Evolutionary conservation across 805 yeast genomes (phyloP), one percentile per base, ranked within the genome.

Genomic region (Kuraishia molischiana): DNA sequence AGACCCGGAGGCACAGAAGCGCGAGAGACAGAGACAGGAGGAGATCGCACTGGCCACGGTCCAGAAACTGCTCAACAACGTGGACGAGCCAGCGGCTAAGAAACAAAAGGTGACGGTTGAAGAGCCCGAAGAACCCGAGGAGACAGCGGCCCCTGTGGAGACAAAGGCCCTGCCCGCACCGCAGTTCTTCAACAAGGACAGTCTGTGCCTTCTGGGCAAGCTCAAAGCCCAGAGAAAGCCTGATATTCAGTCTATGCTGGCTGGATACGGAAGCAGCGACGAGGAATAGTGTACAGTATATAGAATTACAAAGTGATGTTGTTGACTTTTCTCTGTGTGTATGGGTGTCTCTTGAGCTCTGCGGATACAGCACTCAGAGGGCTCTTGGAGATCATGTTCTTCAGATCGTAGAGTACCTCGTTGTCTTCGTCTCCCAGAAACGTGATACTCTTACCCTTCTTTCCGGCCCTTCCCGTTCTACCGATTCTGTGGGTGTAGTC

Each of bases 391-490:
- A 79, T 56, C 58, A 75, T 68, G 44, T 61, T 61, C 51, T 65
- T 64, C 49, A 79, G 54, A 44, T 71, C 79, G 38, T 58, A 55
- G 38, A 81, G 66, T 1, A 77, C 59, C 1, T 62, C 70, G 11
- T 59, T 56, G 47, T 82, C 89, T 3, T 67, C 67, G 10, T 68
- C 69, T 38, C 73, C 75, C 44, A 87, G 55, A 45, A 85, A 83
- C 0, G 96, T 82, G 10, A 79, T 64, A 4, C 95, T 81, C 8
- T 71, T 65, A 33, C 98, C 98, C 4, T 53, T 54, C 34, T 73
- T 75, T 0, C 97, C 97, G 0, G 95, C 97, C 57, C 98, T 74
- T 29, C 97, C 98, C 0, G 98, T 90, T 61, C 98, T 77, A 40
- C 98, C 98, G 36, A 90, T 81, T 52, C 97, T 71, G 59, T 90